Evolutionary conservation across 2,329 filamentous ascomycete genomes (phyloP), one percentile per base, ranked within the genome.

Genomic region (Monosporascus cannonballus): DNA sequence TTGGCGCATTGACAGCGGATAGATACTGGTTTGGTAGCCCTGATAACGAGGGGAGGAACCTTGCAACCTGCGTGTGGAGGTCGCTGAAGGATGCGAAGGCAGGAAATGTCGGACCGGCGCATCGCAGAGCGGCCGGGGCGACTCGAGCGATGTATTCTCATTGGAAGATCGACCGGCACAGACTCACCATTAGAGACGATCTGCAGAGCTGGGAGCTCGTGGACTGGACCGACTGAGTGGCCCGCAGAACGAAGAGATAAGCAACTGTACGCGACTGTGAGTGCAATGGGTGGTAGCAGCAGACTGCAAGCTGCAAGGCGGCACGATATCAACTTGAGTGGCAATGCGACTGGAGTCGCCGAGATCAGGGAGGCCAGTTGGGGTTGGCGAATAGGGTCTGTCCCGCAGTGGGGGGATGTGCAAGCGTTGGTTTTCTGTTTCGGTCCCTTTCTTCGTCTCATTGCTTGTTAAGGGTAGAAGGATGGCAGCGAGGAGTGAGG

Each of bases 21-120:
- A 85, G 83, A 69, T 96, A 96, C 71, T 96, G 92, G 90, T 96
- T 95, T 69, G 90, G 90, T 2, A 76, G 74, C 36, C 85, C 87
- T 20, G 84, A 95, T 71, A 73, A 69, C 44, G 76, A 87, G 49
- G 78, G 86, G 56, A 77, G 83, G 64, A 96, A 96, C 71, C 70
- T 96, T 62, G 92, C 92, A 44, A 96, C 91, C 48, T 91, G 84
- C 68, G 67, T 87, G 55, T 87, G 84, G 84, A 75, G 81, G 57
- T 79, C 77, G 34, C 74, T 76, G 44, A 73, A 79, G 41, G 81
- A 86, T 64, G 84, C 84, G 38, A 75, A 73, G 60, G 75, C 75
- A 57, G 84, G 83, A 54, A 82, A 81, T 30, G 69, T 75, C 50
- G 83, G 83, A 14, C 77, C 78, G 47, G 85, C 84, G 53, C 79